A percentile compares a stretch with the other conserved stretches of the same genome.
Evolutionary conservation across 257 asterid species (phyloP).

Genomic region (Phtheirospermum japonicum): DNA sequence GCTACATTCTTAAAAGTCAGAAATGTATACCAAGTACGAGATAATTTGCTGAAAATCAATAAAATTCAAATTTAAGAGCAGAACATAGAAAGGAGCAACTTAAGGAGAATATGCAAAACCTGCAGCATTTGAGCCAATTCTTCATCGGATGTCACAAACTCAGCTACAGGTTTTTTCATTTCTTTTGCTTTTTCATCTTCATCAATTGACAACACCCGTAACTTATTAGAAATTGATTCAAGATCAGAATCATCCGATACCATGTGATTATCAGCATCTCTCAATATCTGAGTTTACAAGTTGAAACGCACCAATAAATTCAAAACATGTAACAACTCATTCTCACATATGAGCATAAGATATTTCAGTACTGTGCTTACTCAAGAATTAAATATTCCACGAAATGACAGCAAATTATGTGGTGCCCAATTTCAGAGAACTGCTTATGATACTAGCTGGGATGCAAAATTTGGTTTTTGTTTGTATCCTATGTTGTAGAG

Average conservation of each 20-base stretch:
- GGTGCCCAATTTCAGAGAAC: too few species aligned
- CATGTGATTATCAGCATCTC: slow-evolving; percentile 43
- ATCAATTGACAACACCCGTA: slow-evolving; percentile 52
- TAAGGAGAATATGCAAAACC: slow-evolving; percentile 39
- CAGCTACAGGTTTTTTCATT: slow-evolving; percentile 35
- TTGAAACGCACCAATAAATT: slow-evolving; percentile 15
- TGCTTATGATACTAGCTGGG: too few species aligned
- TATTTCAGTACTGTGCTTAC: too few species aligned
- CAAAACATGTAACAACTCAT: neutral
- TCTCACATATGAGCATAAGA: too few species aligned
- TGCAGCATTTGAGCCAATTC: slow-evolving; percentile 80
- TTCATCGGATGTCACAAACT: slow-evolving; percentile 62
- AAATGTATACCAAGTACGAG: slow-evolving; percentile 14
- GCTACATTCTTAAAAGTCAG: slow-evolving; percentile 8
- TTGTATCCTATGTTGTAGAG: neutral
- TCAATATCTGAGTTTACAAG: slow-evolving; percentile 48
- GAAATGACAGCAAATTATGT: too few species aligned
- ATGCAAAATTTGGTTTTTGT: too few species aligned
- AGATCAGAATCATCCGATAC: slow-evolving; percentile 70
- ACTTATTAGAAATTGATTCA: slow-evolving; percentile 49
- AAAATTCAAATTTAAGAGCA: slow-evolving; percentile 5
- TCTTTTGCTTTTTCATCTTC: slow-evolving; percentile 38
- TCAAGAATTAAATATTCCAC: too few species aligned
- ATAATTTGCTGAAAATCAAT: slow-evolving; percentile 12
- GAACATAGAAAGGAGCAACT: neutral